Conservation (phyloP, 805 yeast species). For the Candida vaughaniae region DNA sequence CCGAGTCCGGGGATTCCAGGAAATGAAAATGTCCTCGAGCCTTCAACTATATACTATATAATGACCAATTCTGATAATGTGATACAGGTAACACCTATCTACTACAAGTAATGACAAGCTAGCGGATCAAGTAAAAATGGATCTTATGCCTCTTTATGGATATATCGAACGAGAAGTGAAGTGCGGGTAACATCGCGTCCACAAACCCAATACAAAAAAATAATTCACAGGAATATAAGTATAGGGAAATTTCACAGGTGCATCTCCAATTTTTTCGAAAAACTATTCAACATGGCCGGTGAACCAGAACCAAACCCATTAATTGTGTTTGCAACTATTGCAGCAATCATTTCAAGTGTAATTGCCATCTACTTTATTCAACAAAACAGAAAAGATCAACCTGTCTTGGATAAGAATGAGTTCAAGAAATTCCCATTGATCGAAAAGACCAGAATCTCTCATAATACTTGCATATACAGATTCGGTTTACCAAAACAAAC, state of each 20-base stretch:
- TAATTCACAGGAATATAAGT: not conserved
- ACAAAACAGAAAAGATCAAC: slow-evolving; percentile 36
- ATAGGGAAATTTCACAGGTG: not conserved
- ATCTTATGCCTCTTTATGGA: no score
- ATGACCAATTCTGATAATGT: no score
- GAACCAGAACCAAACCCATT: slow-evolving; percentile 39
- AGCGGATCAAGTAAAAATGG: no score
- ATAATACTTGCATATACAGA: slow-evolving; percentile 80
- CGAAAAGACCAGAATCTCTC: slow-evolving; percentile 71
- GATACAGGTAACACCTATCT: no score
- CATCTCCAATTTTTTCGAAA: no score
- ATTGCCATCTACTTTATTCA: slow-evolving; percentile 34
- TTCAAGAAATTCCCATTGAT: slow-evolving; percentile 80
- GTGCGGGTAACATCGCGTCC: slow-evolving; percentile 4
- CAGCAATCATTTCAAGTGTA: slow-evolving; percentile 33
- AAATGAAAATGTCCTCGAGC: no score
- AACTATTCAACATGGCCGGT: not conserved
- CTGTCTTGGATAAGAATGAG: slow-evolving; percentile 61
- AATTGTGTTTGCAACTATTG: slow-evolving; percentile 39
- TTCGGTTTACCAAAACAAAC: slow-evolving; percentile 76
- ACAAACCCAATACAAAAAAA: not conserved
- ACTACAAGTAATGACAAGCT: no score
- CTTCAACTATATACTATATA: no score
- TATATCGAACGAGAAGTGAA: no score
- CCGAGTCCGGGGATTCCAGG: not conserved